Base-by-base conservation (phyloP, 2,329 filamentous ascomycete genomes). In the Chaetomium sp. region DNA sequence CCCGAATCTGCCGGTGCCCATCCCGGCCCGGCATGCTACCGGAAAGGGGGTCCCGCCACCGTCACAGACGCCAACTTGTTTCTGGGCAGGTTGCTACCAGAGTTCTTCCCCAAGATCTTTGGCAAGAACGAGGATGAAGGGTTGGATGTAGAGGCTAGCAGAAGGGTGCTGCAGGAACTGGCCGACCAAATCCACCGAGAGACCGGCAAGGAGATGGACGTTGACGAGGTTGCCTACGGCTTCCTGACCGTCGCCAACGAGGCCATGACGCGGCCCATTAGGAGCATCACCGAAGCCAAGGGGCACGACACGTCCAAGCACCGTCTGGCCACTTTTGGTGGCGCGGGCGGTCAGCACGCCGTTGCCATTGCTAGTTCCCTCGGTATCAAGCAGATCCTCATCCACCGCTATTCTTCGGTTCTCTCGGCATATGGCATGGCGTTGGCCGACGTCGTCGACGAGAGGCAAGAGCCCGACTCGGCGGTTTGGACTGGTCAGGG, bases 91-190 rank as follows among this genome's bases (percentile, higher is more conserved):
- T 80, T 98, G 4, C 78, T 97, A 1, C 93, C 93, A 0, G 91
- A 96, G 67, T 96, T 95, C 81, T 97, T 97, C 73, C 93, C 93
- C 0, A 94, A 93, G 75, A 97, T 98, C 65, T 97, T 98, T 71
- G 94, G 94, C 54, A 90, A 92, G 75, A 90, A 93, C 53, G 93
- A 97, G 74, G 83, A 97, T 64, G 86, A 95, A 75, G 88, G 88
- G 0, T 78, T 97, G 1, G 93, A 97, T 73, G 81, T 85, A 1
- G 84, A 90, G 63, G 90, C 91, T 0, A 96, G 91, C 71, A 85
- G 87, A 74, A 87, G 85, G 71, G 83, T 91, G 0, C 90, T 97
- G 66, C 83, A 90, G 68, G 87, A 93, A 70, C 80, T 97, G 10
- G 87, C 92, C 0, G 83, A 90, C 47, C 83, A 92, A 71, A 90